A percentile compares a stretch with the other conserved stretches of the same genome.
Evolutionary conservation across 2,329 filamentous ascomycete species (phyloP).

Genomic region (Paecilomyces dactylethromorphus): DNA sequence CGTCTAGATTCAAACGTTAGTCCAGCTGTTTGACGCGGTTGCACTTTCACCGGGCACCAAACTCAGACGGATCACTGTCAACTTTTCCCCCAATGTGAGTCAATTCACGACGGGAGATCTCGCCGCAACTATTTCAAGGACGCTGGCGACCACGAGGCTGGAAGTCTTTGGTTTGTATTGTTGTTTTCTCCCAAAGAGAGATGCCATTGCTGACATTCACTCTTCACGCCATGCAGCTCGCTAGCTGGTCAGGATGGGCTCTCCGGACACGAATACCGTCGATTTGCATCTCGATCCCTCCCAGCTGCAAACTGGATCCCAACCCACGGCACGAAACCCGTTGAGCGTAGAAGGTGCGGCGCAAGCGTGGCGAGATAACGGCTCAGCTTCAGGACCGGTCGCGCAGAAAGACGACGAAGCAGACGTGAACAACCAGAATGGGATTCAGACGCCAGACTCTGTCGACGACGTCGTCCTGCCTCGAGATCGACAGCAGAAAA

Average conservation of each 20-base stretch:
- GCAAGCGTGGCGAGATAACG: neutral
- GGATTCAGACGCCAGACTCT: slow-evolving; percentile 1
- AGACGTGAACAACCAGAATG: slow-evolving; percentile 4
- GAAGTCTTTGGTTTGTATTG: neutral
- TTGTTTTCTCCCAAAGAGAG: neutral
- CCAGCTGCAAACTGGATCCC: neutral
- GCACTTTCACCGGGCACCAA: neutral
- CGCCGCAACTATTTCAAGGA: neutral
- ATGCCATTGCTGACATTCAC: neutral
- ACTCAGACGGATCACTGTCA: neutral
- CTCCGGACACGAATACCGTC: neutral
- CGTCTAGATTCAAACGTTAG: neutral
- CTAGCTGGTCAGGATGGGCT: neutral
- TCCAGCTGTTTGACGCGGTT: neutral
- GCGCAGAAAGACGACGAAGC: neutral
- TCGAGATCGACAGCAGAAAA: slow-evolving; percentile 52
- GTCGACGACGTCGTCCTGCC: slow-evolving; percentile 23
- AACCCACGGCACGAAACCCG: neutral
- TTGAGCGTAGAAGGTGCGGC: neutral
- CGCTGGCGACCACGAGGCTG: neutral
- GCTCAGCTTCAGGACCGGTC: neutral
- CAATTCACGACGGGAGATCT: neutral
- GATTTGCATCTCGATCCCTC: neutral
- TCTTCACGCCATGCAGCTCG: neutral
- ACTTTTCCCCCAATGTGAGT: neutral